phyloP scores from a whole-genome alignment of 1,284 basidiomycete species.

The Taiwanofungus camphoratus region DNA sequence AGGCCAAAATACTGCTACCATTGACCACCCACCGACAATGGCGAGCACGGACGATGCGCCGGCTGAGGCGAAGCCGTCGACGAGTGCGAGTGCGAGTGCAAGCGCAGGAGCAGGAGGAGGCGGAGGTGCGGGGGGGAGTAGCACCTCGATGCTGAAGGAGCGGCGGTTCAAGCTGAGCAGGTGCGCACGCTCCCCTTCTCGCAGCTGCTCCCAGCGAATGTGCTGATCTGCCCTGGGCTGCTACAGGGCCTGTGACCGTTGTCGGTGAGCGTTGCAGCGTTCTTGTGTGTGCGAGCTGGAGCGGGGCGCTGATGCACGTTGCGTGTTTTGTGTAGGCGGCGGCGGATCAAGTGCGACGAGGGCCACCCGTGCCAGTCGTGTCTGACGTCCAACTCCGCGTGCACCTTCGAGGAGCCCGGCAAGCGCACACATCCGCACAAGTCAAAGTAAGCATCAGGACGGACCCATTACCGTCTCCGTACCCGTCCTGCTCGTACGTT shows the following conservation, averaged over 20 bases:
- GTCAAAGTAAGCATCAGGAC: slow-evolving; percentile 52
- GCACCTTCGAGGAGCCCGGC: slow-evolving; percentile 79
- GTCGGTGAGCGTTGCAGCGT: slow-evolving; percentile 64
- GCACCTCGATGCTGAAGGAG: slow-evolving; percentile 63
- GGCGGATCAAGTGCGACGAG: slow-evolving; percentile 79
- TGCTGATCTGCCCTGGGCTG: slow-evolving; percentile 5
- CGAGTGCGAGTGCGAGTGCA: too few relatives aligned
- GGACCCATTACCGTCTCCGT: background rate
- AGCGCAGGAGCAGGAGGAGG: too few relatives aligned
- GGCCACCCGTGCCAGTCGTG: slow-evolving; percentile 82
- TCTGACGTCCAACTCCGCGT: slow-evolving; percentile 67
- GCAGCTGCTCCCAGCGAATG: slow-evolving; percentile 10
- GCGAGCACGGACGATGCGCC: too few relatives aligned
- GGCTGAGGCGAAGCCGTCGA: too few relatives aligned
- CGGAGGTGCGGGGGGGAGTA: too few relatives aligned
- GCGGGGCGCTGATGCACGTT: background rate
- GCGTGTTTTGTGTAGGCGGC: slow-evolving; percentile 52
- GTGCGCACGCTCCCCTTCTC: slow-evolving; percentile 33
- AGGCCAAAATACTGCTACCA: too few relatives aligned
- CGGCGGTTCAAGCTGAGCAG: slow-evolving; percentile 80
- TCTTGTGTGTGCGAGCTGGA: background rate
- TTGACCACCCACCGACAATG: too few relatives aligned
- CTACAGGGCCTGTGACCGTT: slow-evolving; percentile 75
- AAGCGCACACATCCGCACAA: slow-evolving; percentile 80
- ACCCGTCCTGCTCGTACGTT: background rate